Base-by-base conservation (phyloP, 2,329 filamentous ascomycete genomes). In the Claviceps purpurea region DNA sequence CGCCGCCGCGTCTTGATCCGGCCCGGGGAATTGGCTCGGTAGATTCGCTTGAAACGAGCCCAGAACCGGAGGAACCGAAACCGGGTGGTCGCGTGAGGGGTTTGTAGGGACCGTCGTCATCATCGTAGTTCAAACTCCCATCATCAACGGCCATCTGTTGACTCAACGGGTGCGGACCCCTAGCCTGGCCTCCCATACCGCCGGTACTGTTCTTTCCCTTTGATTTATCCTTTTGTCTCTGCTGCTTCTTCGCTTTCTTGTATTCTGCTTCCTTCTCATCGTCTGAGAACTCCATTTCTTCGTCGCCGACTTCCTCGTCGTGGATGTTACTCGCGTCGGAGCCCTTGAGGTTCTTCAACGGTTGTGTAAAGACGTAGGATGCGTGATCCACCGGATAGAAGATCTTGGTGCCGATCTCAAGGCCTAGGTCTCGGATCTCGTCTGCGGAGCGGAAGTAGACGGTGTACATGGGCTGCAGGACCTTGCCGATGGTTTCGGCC, bases 321-420 rank as follows among this genome's bases (percentile, higher is more conserved):
- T 95, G 86, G 51, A 95, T 77, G 64, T 97, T 97, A 50, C 89
- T 95, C 8, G 93, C 91, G 67, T 98, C 93, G 10, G 89, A 93
- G 54, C 89, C 89, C 70, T 95, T 97, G 61, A 85, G 65, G 50
- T 75, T 77, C 66, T 85, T 86, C 53, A 97, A 72, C 6, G 84
- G 81, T 64, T 93, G 79, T 0, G 91, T 96, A 63, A 95, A 93
- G 52, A 95, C 88, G 60, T 85, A 94, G 0, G 77, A 82, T 42
- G 89, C 89, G 64, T 93, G 85, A 8, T 79, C 73, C 45, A 84
- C 78, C 3, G 91, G 82, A 62, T 95, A 97, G 70, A 80, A 95
- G 2, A 97, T 71, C 48, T 79, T 79, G 2, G 78, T 80, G 30
- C 85, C 88, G 42, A 79, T 71, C n/a, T 72, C 68, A n/a, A 95